Evolutionary conservation across 2,329 filamentous ascomycete species (phyloP).

Genomic region (Aspergillus terreus): DNA sequence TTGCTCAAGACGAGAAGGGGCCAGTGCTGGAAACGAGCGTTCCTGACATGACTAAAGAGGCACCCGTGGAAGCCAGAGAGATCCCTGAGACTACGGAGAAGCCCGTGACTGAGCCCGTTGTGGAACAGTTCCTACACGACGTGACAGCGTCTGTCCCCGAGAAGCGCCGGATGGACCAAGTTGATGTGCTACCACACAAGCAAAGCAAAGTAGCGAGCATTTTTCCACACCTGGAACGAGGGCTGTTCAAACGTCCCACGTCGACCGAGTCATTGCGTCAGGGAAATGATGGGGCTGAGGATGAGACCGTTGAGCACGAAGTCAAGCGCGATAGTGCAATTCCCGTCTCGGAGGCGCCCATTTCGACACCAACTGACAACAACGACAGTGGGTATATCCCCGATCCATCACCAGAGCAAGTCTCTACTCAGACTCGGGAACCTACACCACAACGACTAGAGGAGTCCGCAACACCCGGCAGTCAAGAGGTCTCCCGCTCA

Average conservation of each 20-base stretch:
- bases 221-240: constrained; percentile 35
- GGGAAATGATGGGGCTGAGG: constrained; percentile 39
- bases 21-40: neutral
- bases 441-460: neutral
- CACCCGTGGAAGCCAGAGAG: neutral
- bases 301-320: constrained; percentile 32
- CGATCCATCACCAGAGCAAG: no score
- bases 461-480: neutral
- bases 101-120: neutral
- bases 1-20: constrained; percentile 19
- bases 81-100: no score
- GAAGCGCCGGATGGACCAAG: constrained; percentile 12
- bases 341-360: constrained; percentile 43
- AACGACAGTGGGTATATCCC: no score
- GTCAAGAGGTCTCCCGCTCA: constrained; percentile 4
- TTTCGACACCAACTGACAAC: constrained; percentile 19
- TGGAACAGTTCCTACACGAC: constrained; percentile 9
- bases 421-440: neutral
- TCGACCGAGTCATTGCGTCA: constrained; percentile 18
- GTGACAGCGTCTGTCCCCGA: constrained; percentile 1
- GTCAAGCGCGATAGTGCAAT: constrained; percentile 45
- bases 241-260: constrained; percentile 25
- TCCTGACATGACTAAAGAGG: neutral
- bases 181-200: constrained; percentile 12
- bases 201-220: constrained; percentile 30